Evolutionary conservation across 306 rosid species (phyloP).

Genomic region (Citrullus colocynthis): DNA sequence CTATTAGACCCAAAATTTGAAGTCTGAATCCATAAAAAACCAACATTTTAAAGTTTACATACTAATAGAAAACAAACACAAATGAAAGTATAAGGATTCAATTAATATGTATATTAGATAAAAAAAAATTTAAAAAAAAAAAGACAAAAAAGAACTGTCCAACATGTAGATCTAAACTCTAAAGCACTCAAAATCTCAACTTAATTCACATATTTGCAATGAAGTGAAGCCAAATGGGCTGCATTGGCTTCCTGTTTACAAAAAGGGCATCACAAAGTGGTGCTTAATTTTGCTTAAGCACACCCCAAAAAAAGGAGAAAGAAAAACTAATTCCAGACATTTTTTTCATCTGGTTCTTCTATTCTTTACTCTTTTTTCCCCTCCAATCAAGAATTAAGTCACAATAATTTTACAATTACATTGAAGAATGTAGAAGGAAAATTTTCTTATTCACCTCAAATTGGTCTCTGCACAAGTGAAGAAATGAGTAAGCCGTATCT

Average conservation of each 20-base stretch:
- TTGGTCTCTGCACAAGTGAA: slow-evolving; percentile 25
- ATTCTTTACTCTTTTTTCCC: not conserved
- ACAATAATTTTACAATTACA: not conserved
- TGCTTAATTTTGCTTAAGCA: not conserved
- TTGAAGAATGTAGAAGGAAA: slow-evolving; percentile 19
- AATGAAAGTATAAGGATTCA: too few relatives aligned
- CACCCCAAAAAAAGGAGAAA: not conserved
- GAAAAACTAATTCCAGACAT: not conserved
- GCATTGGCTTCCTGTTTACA: not conserved
- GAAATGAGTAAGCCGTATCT: slow-evolving; percentile 5
- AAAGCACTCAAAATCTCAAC: not conserved
- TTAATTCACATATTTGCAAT: not conserved
- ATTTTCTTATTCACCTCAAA: slow-evolving; percentile 45
- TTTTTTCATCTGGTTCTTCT: not conserved
- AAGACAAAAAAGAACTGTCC: too few relatives aligned
- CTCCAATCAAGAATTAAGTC: not conserved
- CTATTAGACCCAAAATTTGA: too few relatives aligned
- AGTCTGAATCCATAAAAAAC: too few relatives aligned
- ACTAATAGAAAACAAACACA: too few relatives aligned
- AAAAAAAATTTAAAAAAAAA: too few relatives aligned
- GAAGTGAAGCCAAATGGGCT: not conserved
- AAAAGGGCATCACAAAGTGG: not conserved
- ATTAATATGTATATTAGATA: too few relatives aligned
- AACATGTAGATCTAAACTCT: not conserved
- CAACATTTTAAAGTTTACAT: too few relatives aligned